A percentile compares a stretch with the other conserved stretches of the same genome.
phyloP scores from a whole-genome alignment of 2,329 filamentous ascomycete species.

The Eutypella sp. region DNA sequence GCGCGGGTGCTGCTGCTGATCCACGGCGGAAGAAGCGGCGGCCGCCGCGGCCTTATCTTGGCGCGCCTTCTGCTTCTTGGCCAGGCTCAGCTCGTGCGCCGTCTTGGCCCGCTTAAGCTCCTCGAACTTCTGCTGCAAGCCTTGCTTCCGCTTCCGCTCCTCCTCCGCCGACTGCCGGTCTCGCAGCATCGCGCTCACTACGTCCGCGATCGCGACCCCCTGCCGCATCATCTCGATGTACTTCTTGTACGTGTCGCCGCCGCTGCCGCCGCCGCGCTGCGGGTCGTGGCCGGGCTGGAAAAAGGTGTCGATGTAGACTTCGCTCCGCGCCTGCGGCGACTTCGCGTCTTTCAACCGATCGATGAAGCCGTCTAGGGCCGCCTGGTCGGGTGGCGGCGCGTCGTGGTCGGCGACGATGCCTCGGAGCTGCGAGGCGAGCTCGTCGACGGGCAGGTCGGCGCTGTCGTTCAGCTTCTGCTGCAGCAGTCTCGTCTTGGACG shows the following conservation, averaged over 20 bases:
- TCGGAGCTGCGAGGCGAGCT: conserved; percentile 23
- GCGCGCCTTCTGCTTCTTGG: conserved; percentile 25
- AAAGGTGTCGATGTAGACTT: conserved; percentile 37
- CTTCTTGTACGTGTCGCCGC: conserved; percentile 24
- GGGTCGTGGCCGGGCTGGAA: conserved; percentile 35
- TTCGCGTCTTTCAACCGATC: conserved; percentile 27
- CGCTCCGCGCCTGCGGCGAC: conserved; percentile 28
- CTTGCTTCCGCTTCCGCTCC: conserved; percentile 32
- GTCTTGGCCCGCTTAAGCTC: conserved; percentile 44
- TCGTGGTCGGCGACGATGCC: conserved; percentile 17
- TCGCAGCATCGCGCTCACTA: conserved; percentile 25
- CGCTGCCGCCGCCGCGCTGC: no score
- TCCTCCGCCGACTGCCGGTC: conserved; percentile 25
- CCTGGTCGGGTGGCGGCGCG: conserved; percentile 14
- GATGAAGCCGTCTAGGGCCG: conserved; percentile 26
- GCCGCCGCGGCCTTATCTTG: conserved; percentile 39
- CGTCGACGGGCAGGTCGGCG: conserved; percentile 17
- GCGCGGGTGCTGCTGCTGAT: conserved; percentile 30
- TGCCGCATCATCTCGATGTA: conserved; percentile 36
- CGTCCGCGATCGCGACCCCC: conserved; percentile 23
- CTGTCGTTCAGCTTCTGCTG: conserved; percentile 24
- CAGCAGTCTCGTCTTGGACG: conserved; percentile 18
- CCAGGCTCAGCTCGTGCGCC: conserved; percentile 30
- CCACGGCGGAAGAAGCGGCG: conserved; percentile 27
- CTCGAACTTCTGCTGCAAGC: conserved; percentile 33